phyloP scores from a whole-genome alignment of 1,139 yeast genomes.

The Lodderomyces beijingensis region DNA sequence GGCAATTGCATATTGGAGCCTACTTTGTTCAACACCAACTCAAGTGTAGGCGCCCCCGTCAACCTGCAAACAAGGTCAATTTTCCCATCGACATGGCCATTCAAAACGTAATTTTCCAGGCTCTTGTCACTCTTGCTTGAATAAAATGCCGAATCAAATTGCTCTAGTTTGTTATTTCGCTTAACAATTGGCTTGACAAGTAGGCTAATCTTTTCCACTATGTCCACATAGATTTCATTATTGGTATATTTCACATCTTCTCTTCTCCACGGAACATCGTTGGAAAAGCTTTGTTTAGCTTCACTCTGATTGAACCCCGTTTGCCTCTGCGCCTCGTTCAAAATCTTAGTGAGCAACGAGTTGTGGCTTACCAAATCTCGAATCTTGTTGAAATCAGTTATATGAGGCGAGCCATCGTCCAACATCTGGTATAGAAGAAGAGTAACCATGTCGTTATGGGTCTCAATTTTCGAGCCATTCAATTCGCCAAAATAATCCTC shows the following conservation, averaged over 20 bases:
- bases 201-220: slow-evolving; percentile 56
- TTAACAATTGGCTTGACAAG: slow-evolving; percentile 29
- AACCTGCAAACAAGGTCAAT: slow-evolving; percentile 63
- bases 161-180: slow-evolving; percentile 9
- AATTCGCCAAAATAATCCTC: slow-evolving; percentile 59
- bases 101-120: slow-evolving; percentile 34
- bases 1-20: slow-evolving; percentile 47
- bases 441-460: slow-evolving; percentile 62
- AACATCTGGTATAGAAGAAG: slow-evolving; percentile 53
- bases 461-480: slow-evolving; percentile 54
- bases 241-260: slow-evolving; percentile 60
- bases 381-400: slow-evolving; percentile 68
- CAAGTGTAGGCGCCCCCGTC: slow-evolving; percentile 72
- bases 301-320: slow-evolving; percentile 9
- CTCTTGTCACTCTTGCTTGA: slow-evolving; percentile 18
- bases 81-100: slow-evolving; percentile 63
- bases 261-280: slow-evolving; percentile 69
- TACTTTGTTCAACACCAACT: slow-evolving; percentile 45
- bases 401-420: slow-evolving; percentile 71
- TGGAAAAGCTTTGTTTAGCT: slow-evolving; percentile 1
- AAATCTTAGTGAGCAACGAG: slow-evolving; percentile 34
- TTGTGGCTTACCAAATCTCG: slow-evolving; percentile 67
- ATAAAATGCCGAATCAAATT: slow-evolving; percentile 37
- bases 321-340: slow-evolving; percentile 30
- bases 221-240: slow-evolving; percentile 80